Conservation (phyloP, 108 stramenopile species). For the Heterococcus sp. region DNA sequence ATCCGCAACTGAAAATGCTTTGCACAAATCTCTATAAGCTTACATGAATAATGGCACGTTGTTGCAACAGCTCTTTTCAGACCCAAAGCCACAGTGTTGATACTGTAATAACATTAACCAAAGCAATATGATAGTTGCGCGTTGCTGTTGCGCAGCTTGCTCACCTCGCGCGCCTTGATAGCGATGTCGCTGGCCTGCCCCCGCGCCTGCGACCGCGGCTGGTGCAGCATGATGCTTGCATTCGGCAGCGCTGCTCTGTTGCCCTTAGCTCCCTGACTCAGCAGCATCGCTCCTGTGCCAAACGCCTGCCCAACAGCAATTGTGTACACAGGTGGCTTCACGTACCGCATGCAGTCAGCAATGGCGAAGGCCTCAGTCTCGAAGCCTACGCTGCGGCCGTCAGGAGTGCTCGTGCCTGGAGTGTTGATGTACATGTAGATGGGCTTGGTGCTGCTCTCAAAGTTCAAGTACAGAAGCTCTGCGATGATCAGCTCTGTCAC, state of each 20-base stretch:
- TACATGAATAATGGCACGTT: neutral
- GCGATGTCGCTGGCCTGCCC: constrained; percentile 96
- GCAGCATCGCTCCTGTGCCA: constrained; percentile 91
- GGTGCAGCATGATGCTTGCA: constrained; percentile 89
- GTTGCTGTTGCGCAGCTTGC: neutral
- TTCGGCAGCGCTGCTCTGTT: constrained; percentile 85
- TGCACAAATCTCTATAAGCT: too few species aligned
- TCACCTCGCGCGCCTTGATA: constrained; percentile 82
- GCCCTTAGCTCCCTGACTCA: constrained; percentile 87
- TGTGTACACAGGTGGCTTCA: constrained; percentile 88
- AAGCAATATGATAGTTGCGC: neutral
- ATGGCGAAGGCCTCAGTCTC: constrained; percentile 98
- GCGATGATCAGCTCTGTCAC: constrained; percentile 93
- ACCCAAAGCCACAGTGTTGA: neutral
- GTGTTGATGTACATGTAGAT: constrained; percentile 98
- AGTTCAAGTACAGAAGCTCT: constrained; percentile 87
- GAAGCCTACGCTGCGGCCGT: constrained; percentile 84
- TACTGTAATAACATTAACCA: neutral
- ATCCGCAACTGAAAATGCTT: too few species aligned
- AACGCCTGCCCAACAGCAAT: constrained; percentile 88
- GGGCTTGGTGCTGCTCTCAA: constrained; percentile 75
- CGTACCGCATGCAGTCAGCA: constrained; percentile 95
- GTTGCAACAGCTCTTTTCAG: neutral
- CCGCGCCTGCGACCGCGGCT: constrained; percentile 79
- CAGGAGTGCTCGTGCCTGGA: constrained; percentile 82